A percentile compares a stretch with the other conserved stretches of the same genome.
Evolutionary conservation across 768 basidiomycete genomes (phyloP).

Genomic region (Lentinula sp.): DNA sequence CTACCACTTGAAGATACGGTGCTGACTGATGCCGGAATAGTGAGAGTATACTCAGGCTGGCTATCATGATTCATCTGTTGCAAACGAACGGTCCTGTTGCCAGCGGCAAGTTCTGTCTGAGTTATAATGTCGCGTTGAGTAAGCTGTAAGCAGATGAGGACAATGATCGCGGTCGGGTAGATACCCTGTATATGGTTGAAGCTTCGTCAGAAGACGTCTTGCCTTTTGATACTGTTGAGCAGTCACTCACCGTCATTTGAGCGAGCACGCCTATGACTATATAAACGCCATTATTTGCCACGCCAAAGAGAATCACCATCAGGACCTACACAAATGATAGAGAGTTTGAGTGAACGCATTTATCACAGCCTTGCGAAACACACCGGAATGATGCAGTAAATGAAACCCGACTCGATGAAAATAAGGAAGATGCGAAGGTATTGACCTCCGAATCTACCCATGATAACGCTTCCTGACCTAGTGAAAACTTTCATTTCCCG

Average conservation of each 20-base stretch:
- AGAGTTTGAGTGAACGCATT: not conserved
- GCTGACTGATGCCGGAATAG: not conserved
- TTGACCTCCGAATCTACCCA: not conserved
- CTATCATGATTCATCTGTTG: not conserved
- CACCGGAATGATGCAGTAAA: not conserved
- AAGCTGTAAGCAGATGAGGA: not conserved
- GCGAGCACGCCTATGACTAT: not conserved
- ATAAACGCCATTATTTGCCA: not conserved
- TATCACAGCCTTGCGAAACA: not conserved
- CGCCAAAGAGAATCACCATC: not conserved
- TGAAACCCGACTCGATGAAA: not conserved
- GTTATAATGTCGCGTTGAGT: not conserved
- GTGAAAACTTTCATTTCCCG: not conserved
- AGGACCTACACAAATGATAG: not conserved
- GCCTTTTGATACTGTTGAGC: not conserved
- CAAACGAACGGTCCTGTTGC: not conserved
- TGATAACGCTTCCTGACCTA: not conserved
- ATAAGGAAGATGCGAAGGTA: not conserved
- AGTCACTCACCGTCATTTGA: not conserved
- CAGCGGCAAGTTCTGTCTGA: not conserved
- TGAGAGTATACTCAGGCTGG: not conserved
- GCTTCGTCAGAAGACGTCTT: not conserved
- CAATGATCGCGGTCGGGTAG: conserved; percentile 1
- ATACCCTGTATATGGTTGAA: not conserved
- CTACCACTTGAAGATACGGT: not conserved